Percentiles rank a stretch among this genome's conserved stretches.
These are phyloP conservation scores for Phytophthora megakarya DNA, from an alignment of 352 stramenopile genomes.

Conservation along the genomic window DNA sequence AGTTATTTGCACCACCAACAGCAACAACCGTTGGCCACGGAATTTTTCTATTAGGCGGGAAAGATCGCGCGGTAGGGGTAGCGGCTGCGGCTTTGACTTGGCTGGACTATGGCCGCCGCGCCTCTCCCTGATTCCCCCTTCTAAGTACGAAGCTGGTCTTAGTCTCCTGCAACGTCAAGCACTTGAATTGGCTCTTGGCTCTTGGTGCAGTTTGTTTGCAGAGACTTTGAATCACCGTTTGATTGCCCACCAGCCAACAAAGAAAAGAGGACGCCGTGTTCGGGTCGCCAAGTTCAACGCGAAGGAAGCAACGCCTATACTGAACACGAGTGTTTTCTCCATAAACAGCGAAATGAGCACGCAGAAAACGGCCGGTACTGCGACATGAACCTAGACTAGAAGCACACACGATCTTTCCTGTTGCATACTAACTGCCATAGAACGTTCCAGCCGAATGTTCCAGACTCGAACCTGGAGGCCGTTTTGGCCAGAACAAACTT, in stretches of 20 bases:
- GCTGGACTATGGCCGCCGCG: conserved; percentile 11
- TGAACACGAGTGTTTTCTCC: conserved; percentile 15
- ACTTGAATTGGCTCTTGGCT: too few relatives aligned
- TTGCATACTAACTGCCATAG: conserved; percentile 6
- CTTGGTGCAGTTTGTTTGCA: too few relatives aligned
- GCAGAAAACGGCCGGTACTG: conserved; percentile 3
- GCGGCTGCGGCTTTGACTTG: conserved; percentile 8
- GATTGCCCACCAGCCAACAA: neutral
- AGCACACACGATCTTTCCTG: neutral
- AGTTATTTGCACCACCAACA: too few relatives aligned
- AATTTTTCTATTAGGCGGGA: conserved; percentile 37
- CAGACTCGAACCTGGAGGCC: neutral
- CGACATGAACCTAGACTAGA: conserved; percentile 23
- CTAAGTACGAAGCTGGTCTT: conserved; percentile 22
- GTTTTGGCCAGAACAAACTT: neutral
- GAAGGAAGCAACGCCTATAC: conserved; percentile 7
- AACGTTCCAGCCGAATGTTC: neutral
- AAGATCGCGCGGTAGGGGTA: conserved; percentile 22
- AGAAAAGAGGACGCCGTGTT: conserved; percentile 22
- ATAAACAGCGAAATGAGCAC: neutral
- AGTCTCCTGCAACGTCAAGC: too few relatives aligned
- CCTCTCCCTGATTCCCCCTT: conserved; percentile 13
- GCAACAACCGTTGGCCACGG: conserved; percentile 10
- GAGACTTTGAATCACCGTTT: too few relatives aligned
- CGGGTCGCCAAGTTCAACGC: conserved; percentile 19